These are phyloP conservation scores for Trichophyton benhamiae DNA, from an alignment of 2,329 filamentous ascomycete genomes.

Conservation along the genomic window DNA sequence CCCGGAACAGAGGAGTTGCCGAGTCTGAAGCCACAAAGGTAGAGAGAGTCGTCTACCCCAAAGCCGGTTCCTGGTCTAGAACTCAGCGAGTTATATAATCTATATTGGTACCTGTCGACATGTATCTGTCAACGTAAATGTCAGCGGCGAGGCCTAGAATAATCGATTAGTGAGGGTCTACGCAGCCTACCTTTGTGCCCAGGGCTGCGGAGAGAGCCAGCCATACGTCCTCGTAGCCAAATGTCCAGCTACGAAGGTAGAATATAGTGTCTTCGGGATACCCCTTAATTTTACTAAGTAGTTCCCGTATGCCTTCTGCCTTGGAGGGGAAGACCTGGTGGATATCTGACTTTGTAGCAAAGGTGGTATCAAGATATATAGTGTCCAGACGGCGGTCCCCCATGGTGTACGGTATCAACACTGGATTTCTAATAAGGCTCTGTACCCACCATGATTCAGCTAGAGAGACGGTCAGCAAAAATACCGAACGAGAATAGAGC, in stretches of 20 bases:
- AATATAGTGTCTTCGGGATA: constrained; percentile 69
- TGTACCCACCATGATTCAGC: constrained; percentile 78
- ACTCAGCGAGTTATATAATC: constrained; percentile 55
- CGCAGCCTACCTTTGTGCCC: constrained; percentile 47
- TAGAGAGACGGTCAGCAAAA: constrained; percentile 14
- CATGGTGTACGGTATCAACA: constrained; percentile 59
- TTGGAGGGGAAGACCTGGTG: constrained; percentile 49
- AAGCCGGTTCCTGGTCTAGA: constrained; percentile 31
- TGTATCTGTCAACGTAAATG: constrained; percentile 49
- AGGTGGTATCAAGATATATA: constrained; percentile 83
- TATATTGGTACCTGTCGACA: constrained; percentile 66
- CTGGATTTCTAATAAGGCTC: constrained; percentile 55
- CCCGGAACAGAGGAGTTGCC: constrained; percentile 60
- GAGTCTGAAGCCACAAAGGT: constrained; percentile 59
- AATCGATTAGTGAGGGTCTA: neutral
- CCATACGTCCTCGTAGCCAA: constrained; percentile 90
- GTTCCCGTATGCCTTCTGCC: constrained; percentile 61
- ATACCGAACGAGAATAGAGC: neutral
- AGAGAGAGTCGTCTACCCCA: constrained; percentile 47
- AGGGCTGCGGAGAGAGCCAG: constrained; percentile 62
- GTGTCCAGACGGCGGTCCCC: constrained; percentile 59
- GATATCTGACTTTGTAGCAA: constrained; percentile 42
- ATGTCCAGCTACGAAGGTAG: constrained; percentile 81
- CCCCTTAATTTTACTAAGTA: constrained; percentile 53
- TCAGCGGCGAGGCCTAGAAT: neutral